Percentiles rank a stretch among this genome's conserved stretches.
These are phyloP conservation scores for Leccinum pachyderme DNA, from an alignment of 1,284 basidiomycete genomes.

Conservation along the genomic window DNA sequence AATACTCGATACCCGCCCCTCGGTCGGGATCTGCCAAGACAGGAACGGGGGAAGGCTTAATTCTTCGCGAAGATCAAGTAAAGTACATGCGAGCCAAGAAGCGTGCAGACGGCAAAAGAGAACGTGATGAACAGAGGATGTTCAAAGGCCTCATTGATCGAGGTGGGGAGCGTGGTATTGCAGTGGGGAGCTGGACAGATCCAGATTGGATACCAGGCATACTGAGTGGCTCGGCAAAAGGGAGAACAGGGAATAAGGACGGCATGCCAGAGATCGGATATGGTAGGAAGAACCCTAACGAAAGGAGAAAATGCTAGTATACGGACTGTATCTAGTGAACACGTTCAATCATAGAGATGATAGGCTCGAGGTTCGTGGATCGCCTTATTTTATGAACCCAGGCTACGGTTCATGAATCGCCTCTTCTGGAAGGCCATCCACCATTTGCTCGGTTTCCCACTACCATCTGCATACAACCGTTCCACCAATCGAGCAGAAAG, in stretches of 20 bases:
- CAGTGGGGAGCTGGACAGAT: slow-evolving; percentile 85
- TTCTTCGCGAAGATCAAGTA: slow-evolving; percentile 87
- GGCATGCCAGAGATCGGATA: slow-evolving; percentile 80
- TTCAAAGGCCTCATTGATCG: slow-evolving; percentile 59
- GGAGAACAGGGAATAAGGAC: slow-evolving; percentile 66
- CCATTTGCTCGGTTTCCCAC: slow-evolving; percentile 96
- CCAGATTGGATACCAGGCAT: slow-evolving; percentile 95
- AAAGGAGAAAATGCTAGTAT: slow-evolving; percentile 55
- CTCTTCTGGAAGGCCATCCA: slow-evolving; percentile 99
- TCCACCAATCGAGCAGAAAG: slow-evolving; percentile 85
- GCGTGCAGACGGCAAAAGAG: slow-evolving; percentile 65
- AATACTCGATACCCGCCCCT: slow-evolving; percentile 90
- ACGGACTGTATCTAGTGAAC: not conserved
- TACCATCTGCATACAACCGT: slow-evolving; percentile 83
- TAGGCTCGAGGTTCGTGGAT: not conserved
- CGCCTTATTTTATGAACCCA: slow-evolving; percentile 49
- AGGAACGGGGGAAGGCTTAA: slow-evolving; percentile 76
- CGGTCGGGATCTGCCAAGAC: slow-evolving; percentile 87
- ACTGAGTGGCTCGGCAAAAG: slow-evolving; percentile 68
- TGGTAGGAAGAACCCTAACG: slow-evolving; percentile 87
- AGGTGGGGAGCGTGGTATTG: slow-evolving; percentile 48
- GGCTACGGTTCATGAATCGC: slow-evolving; percentile 89
- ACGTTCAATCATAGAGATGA: slow-evolving; percentile 11
- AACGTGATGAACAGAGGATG: slow-evolving; percentile 78
- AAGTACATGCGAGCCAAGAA: slow-evolving; percentile 84